Base-by-base conservation (phyloP, 306 rosid species). In the Rosa lucieae region DNA sequence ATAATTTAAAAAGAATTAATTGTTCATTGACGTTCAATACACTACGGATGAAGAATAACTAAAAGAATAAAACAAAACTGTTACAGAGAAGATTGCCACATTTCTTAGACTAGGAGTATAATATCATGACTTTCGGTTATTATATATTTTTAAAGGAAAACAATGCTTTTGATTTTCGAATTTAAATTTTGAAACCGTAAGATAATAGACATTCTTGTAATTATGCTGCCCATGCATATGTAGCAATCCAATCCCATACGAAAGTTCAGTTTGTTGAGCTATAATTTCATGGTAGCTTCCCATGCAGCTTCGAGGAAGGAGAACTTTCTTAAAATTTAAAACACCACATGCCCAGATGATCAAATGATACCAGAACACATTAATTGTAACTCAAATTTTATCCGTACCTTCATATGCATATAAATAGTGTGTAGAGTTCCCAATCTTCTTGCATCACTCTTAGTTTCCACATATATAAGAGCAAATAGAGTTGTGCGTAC, bases 241-340 rank as follows among this genome's bases (percentile, higher is more conserved):
- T 6, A 59, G 67, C 35, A 23, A 12, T 58, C 35, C 14, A 23
- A 21, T 58, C 65, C 42, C 67, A 65, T 21, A 65, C 21, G 44
- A 65, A 65, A 65, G 44, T 66, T 66, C 47, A 32, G 23, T 37
- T 66, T 35, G 70, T 17, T 35, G 13, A 35, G 23, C 21, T 3
- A 3, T 2, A 66, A 8, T 66, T 39, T 37, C 47, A 37, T 3
- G 70, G 70, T 40, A 68, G 73, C 78, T 82, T 83, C 85, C 84
- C 77, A 85, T 84, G 89, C 87, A 90, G 76, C 92, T 90, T 88
- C 94, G 82, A 85, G 81, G 92, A 86, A 88, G 79, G 90, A 74
- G 47, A 29, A 53, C 42, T 42, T 37, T 26, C 32, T 71, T 59
- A 74, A 35, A 83, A 72, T 68, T 23, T 3, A 63, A 76, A 52